A percentile compares a stretch with the other conserved stretches of the same genome.
phyloP scores from a whole-genome alignment of 352 stramenopile species.

The Phytopythium boreale region DNA sequence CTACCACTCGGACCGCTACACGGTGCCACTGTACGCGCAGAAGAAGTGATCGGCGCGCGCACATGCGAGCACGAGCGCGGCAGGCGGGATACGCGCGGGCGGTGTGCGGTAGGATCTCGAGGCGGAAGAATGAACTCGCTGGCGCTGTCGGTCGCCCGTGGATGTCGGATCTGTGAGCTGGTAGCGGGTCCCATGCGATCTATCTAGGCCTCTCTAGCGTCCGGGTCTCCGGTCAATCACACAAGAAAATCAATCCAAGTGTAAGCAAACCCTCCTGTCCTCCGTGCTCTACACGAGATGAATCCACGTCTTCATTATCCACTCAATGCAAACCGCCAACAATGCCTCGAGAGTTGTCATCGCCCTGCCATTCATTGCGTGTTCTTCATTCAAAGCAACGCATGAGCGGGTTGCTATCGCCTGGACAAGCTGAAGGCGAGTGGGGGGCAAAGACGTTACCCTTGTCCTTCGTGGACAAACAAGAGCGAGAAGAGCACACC shows the following conservation, averaged over 20 bases:
- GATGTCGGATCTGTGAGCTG: neutral
- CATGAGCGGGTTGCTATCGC: neutral
- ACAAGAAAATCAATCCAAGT: slow-evolving; percentile 2
- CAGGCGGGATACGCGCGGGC: neutral
- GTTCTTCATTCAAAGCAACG: neutral
- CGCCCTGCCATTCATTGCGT: neutral
- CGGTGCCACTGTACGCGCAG: slow-evolving; percentile 72
- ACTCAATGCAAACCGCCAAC: neutral
- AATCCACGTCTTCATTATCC: neutral
- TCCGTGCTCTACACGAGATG: too few species aligned
- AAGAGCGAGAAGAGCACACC: neutral
- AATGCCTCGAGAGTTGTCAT: neutral
- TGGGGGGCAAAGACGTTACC: neutral
- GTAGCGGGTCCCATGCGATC: neutral
- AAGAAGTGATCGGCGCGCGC: slow-evolving; percentile 47
- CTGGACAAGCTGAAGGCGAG: neutral
- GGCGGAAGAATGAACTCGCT: neutral
- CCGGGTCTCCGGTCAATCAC: too few species aligned
- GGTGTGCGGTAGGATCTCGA: neutral
- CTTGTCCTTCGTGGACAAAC: neutral
- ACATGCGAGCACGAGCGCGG: slow-evolving; percentile 3
- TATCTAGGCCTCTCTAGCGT: neutral
- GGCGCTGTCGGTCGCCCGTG: neutral
- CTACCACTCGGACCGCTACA: slow-evolving; percentile 89
- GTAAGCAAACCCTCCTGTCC: neutral